Conservation (phyloP, 2,329 filamentous ascomycete genomes). For the Ophiocordyceps sinensis region DNA sequence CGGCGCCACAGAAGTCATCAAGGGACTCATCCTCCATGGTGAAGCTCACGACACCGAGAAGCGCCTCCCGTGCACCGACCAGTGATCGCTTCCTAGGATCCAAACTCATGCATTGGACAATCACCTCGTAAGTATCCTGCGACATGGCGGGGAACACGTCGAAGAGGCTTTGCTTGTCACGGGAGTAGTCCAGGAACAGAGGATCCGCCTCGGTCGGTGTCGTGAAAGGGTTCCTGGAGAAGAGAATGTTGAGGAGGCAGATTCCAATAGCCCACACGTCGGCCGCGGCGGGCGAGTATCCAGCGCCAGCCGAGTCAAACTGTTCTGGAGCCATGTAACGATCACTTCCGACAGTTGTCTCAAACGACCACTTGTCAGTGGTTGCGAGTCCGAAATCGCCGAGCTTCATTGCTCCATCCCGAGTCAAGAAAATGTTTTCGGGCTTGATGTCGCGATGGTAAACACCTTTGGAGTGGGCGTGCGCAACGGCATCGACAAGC, state of each 20-base stretch:
- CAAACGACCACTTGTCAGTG: slow-evolving; percentile 76
- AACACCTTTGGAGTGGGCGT: slow-evolving; percentile 80
- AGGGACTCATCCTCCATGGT: slow-evolving; percentile 83
- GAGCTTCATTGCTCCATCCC: slow-evolving; percentile 82
- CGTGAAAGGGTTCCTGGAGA: slow-evolving; percentile 92
- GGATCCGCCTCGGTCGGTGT: slow-evolving; percentile 82
- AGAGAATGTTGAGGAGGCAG: slow-evolving; percentile 89
- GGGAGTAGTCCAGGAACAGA: slow-evolving; percentile 82
- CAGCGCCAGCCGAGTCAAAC: slow-evolving; percentile 73
- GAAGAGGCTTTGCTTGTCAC: slow-evolving; percentile 90
- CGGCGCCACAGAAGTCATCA: slow-evolving; percentile 84
- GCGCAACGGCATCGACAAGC: slow-evolving; percentile 76
- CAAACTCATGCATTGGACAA: slow-evolving; percentile 78
- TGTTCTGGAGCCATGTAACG: slow-evolving; percentile 99
- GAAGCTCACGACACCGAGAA: slow-evolving; percentile 73
- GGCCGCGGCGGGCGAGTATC: slow-evolving; percentile 85
- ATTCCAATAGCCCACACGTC: slow-evolving; percentile 97
- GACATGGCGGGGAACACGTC: slow-evolving; percentile 99
- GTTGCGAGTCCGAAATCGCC: slow-evolving; percentile 94
- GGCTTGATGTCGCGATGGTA: slow-evolving; percentile 99
- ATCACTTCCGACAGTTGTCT: slow-evolving; percentile 90
- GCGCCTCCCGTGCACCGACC: slow-evolving; percentile 58
- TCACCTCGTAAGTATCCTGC: slow-evolving; percentile 90
- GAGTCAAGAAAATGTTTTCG: slow-evolving; percentile 92
- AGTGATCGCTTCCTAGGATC: slow-evolving; percentile 84